These are phyloP conservation scores for Rhexocercosporidium sp. DNA, from an alignment of 2,329 filamentous ascomycete species.

Conservation along the genomic window DNA sequence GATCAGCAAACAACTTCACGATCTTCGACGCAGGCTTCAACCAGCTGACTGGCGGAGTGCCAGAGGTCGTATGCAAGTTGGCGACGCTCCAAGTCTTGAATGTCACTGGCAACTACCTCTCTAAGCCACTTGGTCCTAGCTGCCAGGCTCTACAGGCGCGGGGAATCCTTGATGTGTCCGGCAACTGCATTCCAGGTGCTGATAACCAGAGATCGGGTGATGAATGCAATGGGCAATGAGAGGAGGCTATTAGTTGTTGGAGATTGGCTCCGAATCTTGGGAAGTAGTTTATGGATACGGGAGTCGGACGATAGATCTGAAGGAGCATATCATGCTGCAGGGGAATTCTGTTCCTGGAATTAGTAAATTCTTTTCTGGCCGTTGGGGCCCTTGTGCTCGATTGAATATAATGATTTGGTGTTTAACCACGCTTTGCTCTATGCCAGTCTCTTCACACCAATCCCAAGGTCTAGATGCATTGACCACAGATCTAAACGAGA, in stretches of 20 bases:
- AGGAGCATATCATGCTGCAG: no score
- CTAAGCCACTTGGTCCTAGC: neutral
- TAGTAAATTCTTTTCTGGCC: no score
- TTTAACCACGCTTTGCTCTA: no score
- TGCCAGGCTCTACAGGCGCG: neutral
- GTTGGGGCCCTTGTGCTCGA: no score
- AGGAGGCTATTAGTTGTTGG: neutral
- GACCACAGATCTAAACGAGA: no score
- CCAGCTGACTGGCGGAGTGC: neutral
- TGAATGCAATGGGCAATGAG: neutral
- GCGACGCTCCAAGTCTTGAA: neutral
- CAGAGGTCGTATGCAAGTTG: neutral
- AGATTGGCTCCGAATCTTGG: neutral
- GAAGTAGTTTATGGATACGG: neutral
- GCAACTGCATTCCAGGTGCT: neutral
- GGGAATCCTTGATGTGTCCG: neutral
- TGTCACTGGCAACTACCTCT: neutral
- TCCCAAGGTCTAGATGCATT: no score
- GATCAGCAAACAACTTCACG: neutral
- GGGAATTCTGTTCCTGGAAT: no score
- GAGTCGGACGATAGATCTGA: no score
- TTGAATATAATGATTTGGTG: no score
- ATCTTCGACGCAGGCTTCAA: neutral
- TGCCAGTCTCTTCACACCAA: no score
- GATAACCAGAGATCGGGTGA: neutral